Conservation (phyloP, 352 stramenopile genomes). For the Plasmopara halstedii region DNA sequence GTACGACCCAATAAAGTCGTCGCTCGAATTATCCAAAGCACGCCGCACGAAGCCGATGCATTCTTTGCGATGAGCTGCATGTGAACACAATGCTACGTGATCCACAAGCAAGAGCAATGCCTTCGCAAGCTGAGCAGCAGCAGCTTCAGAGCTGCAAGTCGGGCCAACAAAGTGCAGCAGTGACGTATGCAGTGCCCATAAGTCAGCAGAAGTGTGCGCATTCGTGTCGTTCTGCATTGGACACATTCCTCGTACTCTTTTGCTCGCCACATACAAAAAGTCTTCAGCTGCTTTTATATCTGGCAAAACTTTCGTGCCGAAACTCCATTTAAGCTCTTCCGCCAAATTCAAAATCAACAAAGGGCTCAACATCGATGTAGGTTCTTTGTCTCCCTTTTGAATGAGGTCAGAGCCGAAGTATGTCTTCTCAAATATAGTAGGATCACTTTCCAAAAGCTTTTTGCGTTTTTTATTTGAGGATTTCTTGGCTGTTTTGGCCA, state of each 20-base stretch:
- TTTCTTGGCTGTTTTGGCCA: conserved; percentile 4
- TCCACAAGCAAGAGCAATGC: conserved; percentile 33
- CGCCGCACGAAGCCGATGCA: conserved; percentile 44
- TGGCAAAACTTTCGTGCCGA: conserved; percentile 6
- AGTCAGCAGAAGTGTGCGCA: conserved; percentile 9
- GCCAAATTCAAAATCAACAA: conserved; percentile 6
- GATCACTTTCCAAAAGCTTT: conserved; percentile 6
- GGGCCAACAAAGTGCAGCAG: conserved; percentile 41
- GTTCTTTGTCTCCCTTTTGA: neutral
- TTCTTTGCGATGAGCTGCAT: conserved; percentile 26
- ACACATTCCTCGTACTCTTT: conserved; percentile 11
- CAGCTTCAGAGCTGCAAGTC: conserved; percentile 35
- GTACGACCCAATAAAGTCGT: conserved; percentile 25
- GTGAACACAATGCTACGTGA: conserved; percentile 34
- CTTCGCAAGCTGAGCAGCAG: conserved; percentile 29
- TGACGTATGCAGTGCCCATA: conserved; percentile 39
- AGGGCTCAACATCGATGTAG: neutral
- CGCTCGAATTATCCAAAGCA: conserved; percentile 29
- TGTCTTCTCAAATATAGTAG: conserved; percentile 12
- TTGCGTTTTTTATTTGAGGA: neutral
- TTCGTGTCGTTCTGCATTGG: conserved; percentile 1
- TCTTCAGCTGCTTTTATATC: conserved; percentile 14
- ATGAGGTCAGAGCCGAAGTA: conserved; percentile 6
- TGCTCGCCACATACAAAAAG: conserved; percentile 17
- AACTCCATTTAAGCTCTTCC: conserved; percentile 18